Conservation (phyloP, 352 stramenopile genomes). For the Phytophthora macrochlamydospora region DNA sequence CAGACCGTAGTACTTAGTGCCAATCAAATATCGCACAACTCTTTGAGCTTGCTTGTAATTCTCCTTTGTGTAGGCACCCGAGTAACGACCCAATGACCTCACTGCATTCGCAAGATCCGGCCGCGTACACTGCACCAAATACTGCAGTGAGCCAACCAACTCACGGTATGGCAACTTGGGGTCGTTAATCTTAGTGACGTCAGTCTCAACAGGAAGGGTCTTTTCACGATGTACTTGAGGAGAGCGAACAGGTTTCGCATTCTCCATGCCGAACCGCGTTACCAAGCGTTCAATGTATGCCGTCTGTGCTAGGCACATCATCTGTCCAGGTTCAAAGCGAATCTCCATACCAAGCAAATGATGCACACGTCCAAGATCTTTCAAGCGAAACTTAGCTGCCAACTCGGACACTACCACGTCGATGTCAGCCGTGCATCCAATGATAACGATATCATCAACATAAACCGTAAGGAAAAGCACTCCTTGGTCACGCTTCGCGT, state of each 20-base stretch:
- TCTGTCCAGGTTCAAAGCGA: not conserved
- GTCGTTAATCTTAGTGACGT: constrained; percentile 1
- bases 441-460: not conserved
- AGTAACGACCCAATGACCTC: not conserved
- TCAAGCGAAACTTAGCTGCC: not conserved
- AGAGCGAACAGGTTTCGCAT: not conserved
- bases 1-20: not conserved
- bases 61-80: constrained; percentile 3
- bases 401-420: not conserved
- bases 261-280: not conserved
- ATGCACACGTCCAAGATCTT: not conserved
- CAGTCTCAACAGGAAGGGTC: not conserved
- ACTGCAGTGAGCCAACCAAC: constrained; percentile 6
- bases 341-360: not conserved
- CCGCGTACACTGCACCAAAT: constrained; percentile 1
- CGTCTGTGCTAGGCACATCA: not conserved
- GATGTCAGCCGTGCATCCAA: not conserved
- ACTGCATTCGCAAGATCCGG: constrained; percentile 4
- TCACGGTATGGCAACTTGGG: constrained; percentile 1
- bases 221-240: constrained; percentile 4
- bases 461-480: not conserved
- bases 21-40: constrained; percentile 4
- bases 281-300: not conserved
- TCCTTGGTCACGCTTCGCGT: not conserved
- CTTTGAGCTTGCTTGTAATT: constrained; percentile 4